Evolutionary conservation across 140 eudicot genomes (phyloP), one percentile per base, ranked within the genome.

Genomic region (Stevia rebaudiana): DNA sequence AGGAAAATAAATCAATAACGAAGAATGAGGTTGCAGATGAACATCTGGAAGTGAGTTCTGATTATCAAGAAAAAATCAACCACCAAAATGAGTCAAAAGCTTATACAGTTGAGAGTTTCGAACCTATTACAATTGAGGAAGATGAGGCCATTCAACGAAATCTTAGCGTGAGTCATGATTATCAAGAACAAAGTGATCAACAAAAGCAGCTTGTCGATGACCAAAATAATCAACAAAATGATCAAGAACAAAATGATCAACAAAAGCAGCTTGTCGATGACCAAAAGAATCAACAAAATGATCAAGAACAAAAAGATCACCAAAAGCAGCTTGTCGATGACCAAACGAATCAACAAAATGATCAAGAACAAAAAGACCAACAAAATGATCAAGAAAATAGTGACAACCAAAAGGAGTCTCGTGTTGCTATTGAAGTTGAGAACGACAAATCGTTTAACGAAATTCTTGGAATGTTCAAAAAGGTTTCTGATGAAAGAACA

Each of bases 401-500:
- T 1, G 23, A 49, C 9, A 4, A 17, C 18, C 19, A 31, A 46
- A 69, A 47, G 22, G 77, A 72, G 66, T 11, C 66, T 53, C 57
- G 43, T 28, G 67, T 17, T 30, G 42, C 61, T 22, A 47, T 57
- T 15, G 59, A 56, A 36, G 15, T 56, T 59, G 21, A 69, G 16
- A 41, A 43, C 35, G 72, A 67, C 21, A 74, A 67, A 70, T 5
- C 54, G 30, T 67, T 74, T 11, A 60, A 52, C 21, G 74, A 74
- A 21, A 61, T 74, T 59, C 79, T 74, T 61, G 79, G 70, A 67
- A 74, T 67, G 79, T 74, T 74, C 37, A 67, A 67, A 67, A 63
- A 49, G 49, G 79, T 53, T 53, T 73, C 78, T 11, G 78, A 73
- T 49, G 69, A 74, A 44, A 59, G 31, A 9, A 12, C 5, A 31